Evolutionary conservation across 495 filamentous ascomycete genomes (phyloP), one percentile per base, ranked within the genome.

Genomic region (Hypoxylon perforatum): DNA sequence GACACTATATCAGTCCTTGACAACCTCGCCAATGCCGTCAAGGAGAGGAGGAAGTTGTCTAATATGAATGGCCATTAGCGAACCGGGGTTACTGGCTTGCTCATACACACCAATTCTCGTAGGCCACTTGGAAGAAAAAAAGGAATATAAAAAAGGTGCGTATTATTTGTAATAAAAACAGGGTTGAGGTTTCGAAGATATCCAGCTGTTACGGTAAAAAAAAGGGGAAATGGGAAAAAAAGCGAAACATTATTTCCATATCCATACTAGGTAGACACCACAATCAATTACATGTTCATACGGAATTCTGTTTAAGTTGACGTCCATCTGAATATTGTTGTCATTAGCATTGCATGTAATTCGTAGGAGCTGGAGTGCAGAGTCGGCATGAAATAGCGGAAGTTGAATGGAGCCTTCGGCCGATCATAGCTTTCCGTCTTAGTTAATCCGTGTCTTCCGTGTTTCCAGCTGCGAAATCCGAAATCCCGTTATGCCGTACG

Each of bases 1-100:
- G 92, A 95, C 67, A 99, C 95, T n/a, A 88, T 94, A 67, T 77
- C 76, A 3, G 89, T 93, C 12, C 84, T 99, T 11, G 91, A 91
- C 68, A 78, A 82, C 36, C 83, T 99, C 39, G 96, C 95, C 9
- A 83, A 88, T 57, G 91, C 93, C 7, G 92, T 96, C n/a, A 86
- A 88, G 71, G 81, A 85, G 71, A 76, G 92, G 59, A 80, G 89
- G 65, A 81, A 88, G 65, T 62, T 81, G 1, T 68, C 79, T 9
- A 18, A 56, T 57, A 49, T 60, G 12, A 74, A 76, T 19, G 69
- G 68, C 11, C 53, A 50, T 42, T 39, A 64, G 4, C 61, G 18
- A 53, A 15, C 5, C 22, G 5, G 9, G n/a, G 45, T 10, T 18
- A 44, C 17, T 21, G 6, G 15, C 41, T 42, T 17, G 1, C 15